These are phyloP conservation scores for Fusarium albidum DNA, from an alignment of 2,329 filamentous ascomycete species.

Conservation along the genomic window DNA sequence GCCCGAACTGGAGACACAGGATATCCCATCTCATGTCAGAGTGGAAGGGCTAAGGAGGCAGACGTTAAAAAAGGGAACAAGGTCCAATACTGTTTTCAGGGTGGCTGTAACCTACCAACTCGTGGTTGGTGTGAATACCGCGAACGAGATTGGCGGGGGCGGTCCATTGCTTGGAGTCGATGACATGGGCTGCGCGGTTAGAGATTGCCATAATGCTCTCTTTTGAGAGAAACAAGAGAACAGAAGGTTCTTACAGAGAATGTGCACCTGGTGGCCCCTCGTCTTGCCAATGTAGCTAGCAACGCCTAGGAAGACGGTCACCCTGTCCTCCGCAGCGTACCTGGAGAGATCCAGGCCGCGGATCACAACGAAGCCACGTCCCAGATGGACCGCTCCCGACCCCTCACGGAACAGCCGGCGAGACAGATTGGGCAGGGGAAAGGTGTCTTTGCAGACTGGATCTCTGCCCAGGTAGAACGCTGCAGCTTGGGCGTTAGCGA, in stretches of 20 bases:
- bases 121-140: slow-evolving; percentile 57
- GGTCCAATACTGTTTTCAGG: slow-evolving; percentile 2
- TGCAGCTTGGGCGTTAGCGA: slow-evolving; percentile 26
- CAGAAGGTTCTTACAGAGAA: slow-evolving; percentile 51
- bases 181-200: slow-evolving; percentile 54
- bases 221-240: not conserved
- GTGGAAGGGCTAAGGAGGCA: slow-evolving; percentile 59
- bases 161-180: slow-evolving; percentile 55
- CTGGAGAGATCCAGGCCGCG: slow-evolving; percentile 58
- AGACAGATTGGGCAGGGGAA: slow-evolving; percentile 50
- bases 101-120: slow-evolving; percentile 48
- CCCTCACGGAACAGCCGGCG: slow-evolving; percentile 45
- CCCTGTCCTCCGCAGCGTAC: slow-evolving; percentile 62
- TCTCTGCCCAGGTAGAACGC: slow-evolving; percentile 31
- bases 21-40: slow-evolving; percentile 62
- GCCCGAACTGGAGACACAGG: slow-evolving; percentile 56
- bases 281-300: slow-evolving; percentile 64
- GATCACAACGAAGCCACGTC: slow-evolving; percentile 61
- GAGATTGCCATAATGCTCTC: not conserved
- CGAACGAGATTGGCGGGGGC: slow-evolving; percentile 54
- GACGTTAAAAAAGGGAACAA: slow-evolving; percentile 7
- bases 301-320: slow-evolving; percentile 64
- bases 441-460: slow-evolving; percentile 43
- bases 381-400: slow-evolving; percentile 49
- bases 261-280: slow-evolving; percentile 58